Conservation (phyloP, 2,329 filamentous ascomycete species). For the Paramyrothecium sp. region DNA sequence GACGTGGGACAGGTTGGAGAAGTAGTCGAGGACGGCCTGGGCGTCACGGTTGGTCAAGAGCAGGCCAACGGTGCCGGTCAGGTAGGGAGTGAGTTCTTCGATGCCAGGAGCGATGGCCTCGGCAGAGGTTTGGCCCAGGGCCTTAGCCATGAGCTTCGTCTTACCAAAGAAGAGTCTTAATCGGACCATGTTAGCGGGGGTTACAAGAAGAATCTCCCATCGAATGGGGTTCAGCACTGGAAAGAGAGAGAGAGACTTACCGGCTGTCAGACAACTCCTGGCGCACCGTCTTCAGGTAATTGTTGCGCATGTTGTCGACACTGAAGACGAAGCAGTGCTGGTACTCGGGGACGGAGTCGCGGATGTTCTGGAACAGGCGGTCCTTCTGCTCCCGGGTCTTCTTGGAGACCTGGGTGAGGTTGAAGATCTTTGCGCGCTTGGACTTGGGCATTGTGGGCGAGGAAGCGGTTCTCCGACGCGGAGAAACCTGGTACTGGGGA, state of each 20-base stretch:
- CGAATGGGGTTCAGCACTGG: background rate
- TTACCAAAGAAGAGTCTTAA: slow-evolving; percentile 94
- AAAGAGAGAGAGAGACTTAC: slow-evolving; percentile 44
- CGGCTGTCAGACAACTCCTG: slow-evolving; percentile 80
- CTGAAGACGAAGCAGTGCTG: slow-evolving; percentile 90
- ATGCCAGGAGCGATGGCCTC: slow-evolving; percentile 81
- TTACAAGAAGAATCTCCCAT: background rate
- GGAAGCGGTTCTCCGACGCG: slow-evolving; percentile 10
- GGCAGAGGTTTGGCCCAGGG: slow-evolving; percentile 75
- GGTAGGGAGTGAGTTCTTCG: slow-evolving; percentile 64
- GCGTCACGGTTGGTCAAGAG: slow-evolving; percentile 82
- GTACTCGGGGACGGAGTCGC: slow-evolving; percentile 80
- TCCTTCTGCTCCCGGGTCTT: slow-evolving; percentile 92
- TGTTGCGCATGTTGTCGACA: slow-evolving; percentile 98
- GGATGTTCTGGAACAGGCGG: slow-evolving; percentile 84
- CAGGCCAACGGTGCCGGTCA: slow-evolving; percentile 82
- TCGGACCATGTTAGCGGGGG: slow-evolving; percentile 5
- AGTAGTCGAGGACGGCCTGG: slow-evolving; percentile 67
- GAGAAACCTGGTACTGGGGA: background rate
- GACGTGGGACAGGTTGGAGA: slow-evolving; percentile 68
- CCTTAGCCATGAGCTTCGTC: slow-evolving; percentile 98
- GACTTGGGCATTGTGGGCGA: slow-evolving; percentile 81
- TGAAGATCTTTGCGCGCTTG: slow-evolving; percentile 84
- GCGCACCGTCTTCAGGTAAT: slow-evolving; percentile 87
- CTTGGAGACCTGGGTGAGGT: slow-evolving; percentile 88